Percentiles rank a stretch among this genome's conserved stretches.
These are phyloP conservation scores for Sophora flavescens DNA, from an alignment of 306 rosid species.

Conservation along the genomic window DNA sequence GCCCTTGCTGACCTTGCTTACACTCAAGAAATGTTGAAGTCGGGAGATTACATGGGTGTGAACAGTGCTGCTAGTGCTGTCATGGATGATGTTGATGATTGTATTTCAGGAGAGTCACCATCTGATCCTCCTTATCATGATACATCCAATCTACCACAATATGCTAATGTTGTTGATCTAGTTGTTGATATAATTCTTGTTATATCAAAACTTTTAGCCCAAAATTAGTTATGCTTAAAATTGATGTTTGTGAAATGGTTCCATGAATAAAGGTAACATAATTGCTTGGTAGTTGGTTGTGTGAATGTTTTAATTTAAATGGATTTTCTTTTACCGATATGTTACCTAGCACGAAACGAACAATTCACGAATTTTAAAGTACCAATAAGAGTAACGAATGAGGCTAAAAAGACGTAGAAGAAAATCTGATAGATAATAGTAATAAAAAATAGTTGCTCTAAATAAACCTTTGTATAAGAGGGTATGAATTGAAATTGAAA, in stretches of 20 bases:
- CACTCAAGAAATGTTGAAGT: not conserved
- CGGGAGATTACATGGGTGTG: not conserved
- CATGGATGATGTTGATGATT: not conserved
- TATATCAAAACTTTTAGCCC: not conserved
- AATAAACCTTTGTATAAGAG: too few relatives aligned
- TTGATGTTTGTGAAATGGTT: not conserved
- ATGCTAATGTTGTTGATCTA: not conserved
- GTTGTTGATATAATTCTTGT: not conserved
- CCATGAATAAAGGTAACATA: not conserved
- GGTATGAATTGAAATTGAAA: too few relatives aligned
- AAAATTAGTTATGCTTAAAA: too few relatives aligned
- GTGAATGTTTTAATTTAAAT: too few relatives aligned
- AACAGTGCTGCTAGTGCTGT: not conserved
- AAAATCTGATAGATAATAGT: too few relatives aligned
- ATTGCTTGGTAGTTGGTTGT: too few relatives aligned
- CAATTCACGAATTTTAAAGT: too few relatives aligned
- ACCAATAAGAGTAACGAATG: too few relatives aligned
- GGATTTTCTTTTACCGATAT: too few relatives aligned
- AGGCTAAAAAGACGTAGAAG: too few relatives aligned
- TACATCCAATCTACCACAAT: not conserved
- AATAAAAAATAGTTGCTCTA: too few relatives aligned
- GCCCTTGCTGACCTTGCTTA: not conserved
- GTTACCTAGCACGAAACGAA: too few relatives aligned
- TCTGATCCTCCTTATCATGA: not conserved
- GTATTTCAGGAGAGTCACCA: not conserved